phyloP scores from a whole-genome alignment of 371 early-diverging fungal genomes.

The Syncephalastrum racemosum region DNA sequence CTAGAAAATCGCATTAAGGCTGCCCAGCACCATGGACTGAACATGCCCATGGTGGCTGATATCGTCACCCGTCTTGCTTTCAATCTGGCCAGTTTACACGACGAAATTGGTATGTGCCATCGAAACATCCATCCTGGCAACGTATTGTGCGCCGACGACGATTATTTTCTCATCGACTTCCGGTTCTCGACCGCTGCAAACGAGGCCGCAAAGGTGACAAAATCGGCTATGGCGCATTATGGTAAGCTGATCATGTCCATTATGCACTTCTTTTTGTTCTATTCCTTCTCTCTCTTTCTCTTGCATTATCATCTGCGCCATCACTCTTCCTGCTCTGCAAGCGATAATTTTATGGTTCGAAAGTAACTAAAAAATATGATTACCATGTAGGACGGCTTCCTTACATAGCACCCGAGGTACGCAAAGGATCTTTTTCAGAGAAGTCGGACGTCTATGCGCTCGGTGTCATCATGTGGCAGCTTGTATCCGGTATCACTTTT shows the following conservation, averaged over 20 bases:
- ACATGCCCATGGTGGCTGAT: slow-evolving; percentile 19
- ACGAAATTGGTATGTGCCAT: slow-evolving; percentile 44
- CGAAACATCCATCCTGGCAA: slow-evolving; percentile 42
- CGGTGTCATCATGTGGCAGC: slow-evolving; percentile 56
- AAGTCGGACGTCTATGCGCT: slow-evolving; percentile 53
- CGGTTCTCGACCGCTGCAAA: slow-evolving; percentile 39
- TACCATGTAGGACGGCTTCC: slow-evolving; percentile 32
- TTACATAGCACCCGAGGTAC: slow-evolving; percentile 58
- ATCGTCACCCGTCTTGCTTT: slow-evolving; percentile 33
- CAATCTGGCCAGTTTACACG: slow-evolving; percentile 38
- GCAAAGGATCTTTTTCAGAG: slow-evolving; percentile 38
- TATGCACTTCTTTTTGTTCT: neutral
- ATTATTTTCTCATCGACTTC: slow-evolving; percentile 37
- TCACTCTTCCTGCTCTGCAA: too few species aligned
- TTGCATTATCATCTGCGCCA: too few species aligned
- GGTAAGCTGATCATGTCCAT: slow-evolving; percentile 15
- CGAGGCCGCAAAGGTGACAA: slow-evolving; percentile 31
- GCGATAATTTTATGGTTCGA: too few species aligned
- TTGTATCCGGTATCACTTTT: slow-evolving; percentile 41
- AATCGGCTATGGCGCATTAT: slow-evolving; percentile 32
- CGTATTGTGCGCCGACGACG: slow-evolving; percentile 32
- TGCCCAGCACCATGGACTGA: slow-evolving; percentile 10
- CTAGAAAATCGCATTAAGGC: slow-evolving; percentile 27
- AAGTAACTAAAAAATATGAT: neutral
- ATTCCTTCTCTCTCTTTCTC: neutral